Conservation (phyloP, 176 grass and related monocot species). For the Leersia perrieri region DNA sequence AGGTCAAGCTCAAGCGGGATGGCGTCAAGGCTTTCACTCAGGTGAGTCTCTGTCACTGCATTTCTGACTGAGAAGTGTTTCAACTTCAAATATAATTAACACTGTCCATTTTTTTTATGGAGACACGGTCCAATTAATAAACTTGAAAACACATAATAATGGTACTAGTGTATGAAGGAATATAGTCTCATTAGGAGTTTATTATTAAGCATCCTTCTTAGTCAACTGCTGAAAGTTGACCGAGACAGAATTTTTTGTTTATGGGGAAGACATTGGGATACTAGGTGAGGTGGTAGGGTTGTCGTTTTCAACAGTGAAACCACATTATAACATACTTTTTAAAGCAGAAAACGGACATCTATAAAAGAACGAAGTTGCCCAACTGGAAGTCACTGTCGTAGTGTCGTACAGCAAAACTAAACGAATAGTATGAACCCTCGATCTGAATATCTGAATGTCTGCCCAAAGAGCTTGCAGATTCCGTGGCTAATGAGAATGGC, state of each 20-base stretch:
- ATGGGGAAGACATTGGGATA: too few species aligned
- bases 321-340: background rate
- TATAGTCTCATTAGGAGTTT: too few species aligned
- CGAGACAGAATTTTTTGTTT: too few species aligned
- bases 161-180: too few species aligned
- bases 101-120: too few species aligned
- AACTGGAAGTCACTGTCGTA: background rate
- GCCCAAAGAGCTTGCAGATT: background rate
- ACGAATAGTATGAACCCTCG: too few species aligned
- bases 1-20: conserved; percentile 62
- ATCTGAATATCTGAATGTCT: background rate
- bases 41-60: conserved; percentile 17
- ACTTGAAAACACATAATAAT: background rate
- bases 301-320: background rate
- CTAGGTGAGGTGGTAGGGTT: too few species aligned
- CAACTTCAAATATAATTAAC: background rate
- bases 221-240: too few species aligned
- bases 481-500: background rate
- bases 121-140: too few species aligned
- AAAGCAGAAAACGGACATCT: background rate
- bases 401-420: too few species aligned
- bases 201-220: too few species aligned
- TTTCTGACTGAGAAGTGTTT: background rate
- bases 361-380: background rate
- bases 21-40: conserved; percentile 86